phyloP scores from a whole-genome alignment of 805 yeast species.

The Naumovozyma castellii region DNA sequence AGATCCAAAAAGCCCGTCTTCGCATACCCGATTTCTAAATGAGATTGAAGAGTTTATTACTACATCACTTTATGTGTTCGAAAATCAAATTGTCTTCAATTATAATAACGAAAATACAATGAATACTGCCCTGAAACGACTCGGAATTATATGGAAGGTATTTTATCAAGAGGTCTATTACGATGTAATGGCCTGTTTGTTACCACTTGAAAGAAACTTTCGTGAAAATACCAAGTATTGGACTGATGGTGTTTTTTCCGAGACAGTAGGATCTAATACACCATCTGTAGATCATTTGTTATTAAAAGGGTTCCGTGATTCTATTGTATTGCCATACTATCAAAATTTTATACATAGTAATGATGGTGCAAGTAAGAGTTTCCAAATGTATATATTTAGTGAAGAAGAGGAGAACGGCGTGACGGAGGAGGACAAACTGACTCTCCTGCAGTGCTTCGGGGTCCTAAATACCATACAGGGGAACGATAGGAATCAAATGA shows the following conservation, averaged over 20 bases:
- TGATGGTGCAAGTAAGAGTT: slow-evolving; percentile 27
- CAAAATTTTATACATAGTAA: slow-evolving; percentile 32
- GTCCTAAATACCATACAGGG: slow-evolving; percentile 44
- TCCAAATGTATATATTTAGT: slow-evolving; percentile 26
- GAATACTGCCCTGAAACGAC: slow-evolving; percentile 30
- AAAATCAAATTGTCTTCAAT: slow-evolving; percentile 30
- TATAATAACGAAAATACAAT: slow-evolving; percentile 28
- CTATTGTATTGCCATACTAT: slow-evolving; percentile 43
- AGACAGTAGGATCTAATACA: slow-evolving; percentile 5
- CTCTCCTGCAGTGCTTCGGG: slow-evolving; percentile 54
- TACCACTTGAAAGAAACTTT: slow-evolving; percentile 39
- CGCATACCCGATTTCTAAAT: slow-evolving; percentile 16
- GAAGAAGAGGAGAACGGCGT: slow-evolving; percentile 34
- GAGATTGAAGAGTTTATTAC: slow-evolving; percentile 27
- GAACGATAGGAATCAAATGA: slow-evolving; percentile 45
- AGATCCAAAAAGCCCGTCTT: slow-evolving; percentile 19
- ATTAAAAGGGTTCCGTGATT: slow-evolving; percentile 41
- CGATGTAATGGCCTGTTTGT: slow-evolving; percentile 49
- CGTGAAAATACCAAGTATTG: slow-evolving; percentile 21
- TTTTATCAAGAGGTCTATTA: slow-evolving; percentile 49
- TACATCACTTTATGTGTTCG: slow-evolving; percentile 32
- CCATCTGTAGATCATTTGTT: slow-evolving; percentile 34
- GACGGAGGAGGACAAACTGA: slow-evolving; percentile 34
- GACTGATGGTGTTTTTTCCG: slow-evolving; percentile 17
- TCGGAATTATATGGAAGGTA: slow-evolving; percentile 44